Evolutionary conservation across 2,329 filamentous ascomycete species (phyloP), one percentile per base, ranked within the genome.

Genomic region (Aureobasidium uvarum): DNA sequence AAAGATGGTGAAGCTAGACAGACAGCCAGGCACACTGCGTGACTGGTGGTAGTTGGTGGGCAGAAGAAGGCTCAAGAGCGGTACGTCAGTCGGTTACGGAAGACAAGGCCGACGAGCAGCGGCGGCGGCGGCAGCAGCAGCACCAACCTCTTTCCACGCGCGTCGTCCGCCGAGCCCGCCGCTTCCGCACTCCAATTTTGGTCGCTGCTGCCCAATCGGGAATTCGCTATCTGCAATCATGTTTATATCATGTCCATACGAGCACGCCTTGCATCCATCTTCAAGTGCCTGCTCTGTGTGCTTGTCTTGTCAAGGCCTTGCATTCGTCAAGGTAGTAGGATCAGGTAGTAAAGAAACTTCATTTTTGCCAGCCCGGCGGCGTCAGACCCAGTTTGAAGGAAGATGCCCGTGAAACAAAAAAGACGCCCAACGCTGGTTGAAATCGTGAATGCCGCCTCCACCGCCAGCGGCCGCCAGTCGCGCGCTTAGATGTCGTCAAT

Each of bases 401-500:
- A 63, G 46, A 63, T 54, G 46, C 60, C 54, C 58, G 60, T 63
- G 48, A 63, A 63, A 63, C 36, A 63, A 51, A 63, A 63, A 62
- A 51, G 58, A 62, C 58, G 58, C 58, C 58, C 58, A 62, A 63
- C 60, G 60, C 60, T 63, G 60, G 36, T 63, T 38, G 23, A 54
- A 63, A 63, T 64, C 56, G 54, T 67, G 45, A 65, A 64, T 51
- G 50, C 52, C 54, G 33, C 62, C 36, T 54, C 13, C 62, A 50
- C 52, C 28, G 48, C 55, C 28, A 36, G 20, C 41, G 23, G 33
- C 48, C 60, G n/a, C 13, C 18, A 10, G 28, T 43, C 28, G 5
- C 14, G 48, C 66, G 50, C 67, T 77, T 74, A 97, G 79, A 98
- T 96, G 79, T 97, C 92, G 82, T 98, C 94, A 77, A 96, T 91